A percentile compares a stretch with the other conserved stretches of the same genome.
phyloP scores from a whole-genome alignment of 805 yeast genomes.

The Ogataea minuta region DNA sequence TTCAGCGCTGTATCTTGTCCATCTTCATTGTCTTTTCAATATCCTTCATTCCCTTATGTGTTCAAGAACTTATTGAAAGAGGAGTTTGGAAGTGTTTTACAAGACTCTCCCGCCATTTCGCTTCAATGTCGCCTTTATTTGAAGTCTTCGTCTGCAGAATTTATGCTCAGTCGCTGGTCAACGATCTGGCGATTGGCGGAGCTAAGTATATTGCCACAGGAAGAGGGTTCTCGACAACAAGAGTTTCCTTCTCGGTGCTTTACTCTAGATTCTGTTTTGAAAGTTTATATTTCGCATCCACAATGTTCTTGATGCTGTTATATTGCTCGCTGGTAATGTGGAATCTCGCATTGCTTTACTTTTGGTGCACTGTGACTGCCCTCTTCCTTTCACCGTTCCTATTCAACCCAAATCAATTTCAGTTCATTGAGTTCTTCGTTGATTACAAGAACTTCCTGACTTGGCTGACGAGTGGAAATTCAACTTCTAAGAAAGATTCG shows the following conservation, averaged over 20 bases:
- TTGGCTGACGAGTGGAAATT: conserved; percentile 55
- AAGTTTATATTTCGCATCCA: conserved; percentile 62
- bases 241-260: conserved; percentile 63
- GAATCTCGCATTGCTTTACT: conserved; percentile 58
- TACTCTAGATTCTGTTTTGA: conserved; percentile 70
- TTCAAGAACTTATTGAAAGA: conserved; percentile 74
- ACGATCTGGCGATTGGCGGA: conserved; percentile 73
- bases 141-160: conserved; percentile 79
- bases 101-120: conserved; percentile 62
- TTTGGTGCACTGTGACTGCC: conserved; percentile 69
- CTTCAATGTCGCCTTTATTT: conserved; percentile 72
- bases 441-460: conserved; percentile 58
- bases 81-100: conserved; percentile 69
- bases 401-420: conserved; percentile 76
- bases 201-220: conserved; percentile 83
- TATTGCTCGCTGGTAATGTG: conserved; percentile 63
- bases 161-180: conserved; percentile 66
- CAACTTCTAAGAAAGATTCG: conserved; percentile 32
- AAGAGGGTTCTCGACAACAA: conserved; percentile 74
- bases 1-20: conserved; percentile 68
- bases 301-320: conserved; percentile 49
- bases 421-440: conserved; percentile 64
- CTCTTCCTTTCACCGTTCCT: conserved; percentile 69
- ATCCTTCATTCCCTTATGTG: conserved; percentile 71
- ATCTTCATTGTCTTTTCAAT: conserved; percentile 72